Conservation (phyloP, 148 eudicot species). For the Tetragonia tetragonoides region DNA sequence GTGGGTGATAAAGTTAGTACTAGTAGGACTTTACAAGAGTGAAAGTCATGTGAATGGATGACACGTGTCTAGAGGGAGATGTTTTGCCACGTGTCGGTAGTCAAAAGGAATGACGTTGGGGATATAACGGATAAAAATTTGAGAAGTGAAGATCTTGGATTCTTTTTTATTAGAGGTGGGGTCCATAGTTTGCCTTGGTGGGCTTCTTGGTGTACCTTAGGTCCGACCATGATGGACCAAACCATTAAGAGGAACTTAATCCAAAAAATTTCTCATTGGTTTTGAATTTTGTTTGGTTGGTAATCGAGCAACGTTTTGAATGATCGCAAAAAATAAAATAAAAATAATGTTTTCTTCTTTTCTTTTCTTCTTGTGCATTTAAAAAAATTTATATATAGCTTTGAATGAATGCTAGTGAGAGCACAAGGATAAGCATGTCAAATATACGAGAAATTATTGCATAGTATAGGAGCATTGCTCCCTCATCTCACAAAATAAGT, state of each 20-base stretch:
- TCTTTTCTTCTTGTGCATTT: no score
- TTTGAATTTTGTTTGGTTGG: background rate
- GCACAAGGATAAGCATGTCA: no score
- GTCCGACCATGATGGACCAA: slow-evolving; percentile 10
- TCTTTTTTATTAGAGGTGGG: background rate
- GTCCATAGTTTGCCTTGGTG: background rate
- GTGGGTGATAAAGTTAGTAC: slow-evolving; percentile 11
- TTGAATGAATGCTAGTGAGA: no score
- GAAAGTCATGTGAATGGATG: slow-evolving; percentile 4
- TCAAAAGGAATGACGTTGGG: slow-evolving; percentile 15
- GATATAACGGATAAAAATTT: background rate
- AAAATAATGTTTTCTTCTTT: background rate
- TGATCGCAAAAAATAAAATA: background rate
- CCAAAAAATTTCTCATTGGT: background rate
- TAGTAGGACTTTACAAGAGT: background rate
- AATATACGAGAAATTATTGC: no score
- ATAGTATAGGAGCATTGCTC: no score
- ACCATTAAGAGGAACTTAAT: background rate
- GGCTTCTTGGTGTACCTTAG: background rate
- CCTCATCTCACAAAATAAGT: no score
- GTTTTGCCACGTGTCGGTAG: slow-evolving; percentile 7
- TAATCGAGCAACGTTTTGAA: background rate
- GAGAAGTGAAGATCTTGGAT: slow-evolving; percentile 8
- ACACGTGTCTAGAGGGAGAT: slow-evolving; percentile 12
- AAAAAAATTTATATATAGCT: no score